Evolutionary conservation across 768 basidiomycete species (phyloP), one percentile per base, ranked within the genome.

Genomic region (Pleurotus tuoliensis): DNA sequence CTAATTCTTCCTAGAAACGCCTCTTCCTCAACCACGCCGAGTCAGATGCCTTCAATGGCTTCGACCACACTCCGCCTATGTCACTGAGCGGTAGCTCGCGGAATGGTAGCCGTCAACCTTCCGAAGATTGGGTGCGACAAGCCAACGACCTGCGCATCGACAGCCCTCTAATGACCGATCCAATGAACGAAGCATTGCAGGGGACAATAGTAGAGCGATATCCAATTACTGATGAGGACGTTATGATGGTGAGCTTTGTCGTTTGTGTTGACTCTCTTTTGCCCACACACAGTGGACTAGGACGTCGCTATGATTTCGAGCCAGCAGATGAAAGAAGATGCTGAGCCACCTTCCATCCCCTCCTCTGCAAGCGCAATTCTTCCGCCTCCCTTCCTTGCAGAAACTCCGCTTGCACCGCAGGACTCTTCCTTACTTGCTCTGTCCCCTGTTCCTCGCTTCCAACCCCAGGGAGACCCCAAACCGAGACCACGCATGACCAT

Each of bases 101-200:
- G 44, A 65, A 59, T 64, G 73, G 70, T 61, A 75, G 77, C 62
- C 68, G 76, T 24, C 71, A 76, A 41, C 68, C 71, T 15, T 78
- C 82, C 7, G 89, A 90, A 57, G 88, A 91, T 64, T 92, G 88
- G 90, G 88, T 91, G 9, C 74, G 76, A 57, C 87, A 85, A 64
- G 81, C 90, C 3, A 78, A 81, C 54, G 84, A 79, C 47, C 76
- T 91, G 58, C 77, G 79, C n/a, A 86, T 91, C 18, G 78, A 80
- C 53, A 82, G 82, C 59, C 80, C 82, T 44, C 62, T 71, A 46
- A 67, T 66, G 27, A 55, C 65, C 44, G 64, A 56, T 43, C 47
- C 64, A 45, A 41, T 41, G n/a, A 53, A 53, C 9, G 51, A 53
- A 9, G 34, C 18, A 9, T 40, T 53, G n/a, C 18, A 34, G 34